A percentile compares a stretch with the other conserved stretches of the same genome.
phyloP scores from a whole-genome alignment of 164 flowering plant species.

The Vitis vinifera region ASM3070453v1 NC_081811.1:12333501-12334000 shows the following conservation, averaged over 20 bases:
- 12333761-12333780: too few relatives aligned
- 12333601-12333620: constrained; percentile 46
- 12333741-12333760: constrained; percentile 54
- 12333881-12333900: too few relatives aligned
- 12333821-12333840: too few relatives aligned
- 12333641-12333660: constrained; percentile 72
- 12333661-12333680: constrained; percentile 58
- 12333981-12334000: too few relatives aligned
- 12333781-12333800: too few relatives aligned
- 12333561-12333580: constrained; percentile 59
- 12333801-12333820: too few relatives aligned
- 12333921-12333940: too few relatives aligned
- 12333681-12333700: constrained; percentile 57
- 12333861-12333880: too few relatives aligned
- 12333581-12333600: constrained; percentile 51
- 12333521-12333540: constrained; percentile 44
- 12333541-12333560: constrained; percentile 67
- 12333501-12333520: constrained; percentile 62
- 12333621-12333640: constrained; percentile 49
- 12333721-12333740: constrained; percentile 77
- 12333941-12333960: too few relatives aligned
- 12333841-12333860: too few relatives aligned
- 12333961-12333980: too few relatives aligned
- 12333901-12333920: too few relatives aligned
- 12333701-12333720: constrained; percentile 60